Evolutionary conservation across 768 basidiomycete species (phyloP), one percentile per base, ranked within the genome.

Genomic region (Lentinula sp.): DNA sequence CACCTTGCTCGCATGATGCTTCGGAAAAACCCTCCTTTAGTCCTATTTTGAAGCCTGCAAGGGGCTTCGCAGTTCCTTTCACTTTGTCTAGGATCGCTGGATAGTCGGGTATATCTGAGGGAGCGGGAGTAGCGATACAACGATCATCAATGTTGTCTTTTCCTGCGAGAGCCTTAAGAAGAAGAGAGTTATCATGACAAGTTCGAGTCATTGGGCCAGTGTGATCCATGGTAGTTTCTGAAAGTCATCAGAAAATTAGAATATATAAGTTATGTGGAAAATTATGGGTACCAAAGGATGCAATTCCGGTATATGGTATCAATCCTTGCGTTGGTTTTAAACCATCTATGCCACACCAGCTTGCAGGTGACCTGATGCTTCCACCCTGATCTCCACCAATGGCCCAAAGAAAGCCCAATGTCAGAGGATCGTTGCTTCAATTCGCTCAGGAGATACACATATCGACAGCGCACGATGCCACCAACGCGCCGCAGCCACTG

Each of bases 341-440:
- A 11, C 57, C 57, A n/a, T 32, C 35, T 31, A 59, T 21, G 11
- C 57, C 57, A 49, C 57, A 48, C 57, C 57, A 52, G 59, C 52
- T 60, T 28, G 46, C 40, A 16, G 52, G 50, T 16, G 43, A n/a
- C 11, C 59, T 31, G n/a, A 60, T 40, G 39, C 39, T 52, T 11
- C 59, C 59, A 13, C 59, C 59, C 31, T 60, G 59, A 42, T 60
- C 59, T 5, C 59, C 59, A 32, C 59, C 59, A 23, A 60, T 60
- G 34, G 39, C 59, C 48, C 55, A 43, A 56, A 7, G 7, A 23
- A 21, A 32, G 28, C 5, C 31, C 31, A 16, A 18, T 32, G 53
- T 16, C 16, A n/a, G 9, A 15, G 28, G 4, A 35, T 11, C 4
- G 18, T 9, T 50, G 21, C 15, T 23, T 23, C 35, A 4, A 15